Evolutionary conservation across 768 basidiomycete species (phyloP).

Genomic region (Auriculariales sp.): DNA sequence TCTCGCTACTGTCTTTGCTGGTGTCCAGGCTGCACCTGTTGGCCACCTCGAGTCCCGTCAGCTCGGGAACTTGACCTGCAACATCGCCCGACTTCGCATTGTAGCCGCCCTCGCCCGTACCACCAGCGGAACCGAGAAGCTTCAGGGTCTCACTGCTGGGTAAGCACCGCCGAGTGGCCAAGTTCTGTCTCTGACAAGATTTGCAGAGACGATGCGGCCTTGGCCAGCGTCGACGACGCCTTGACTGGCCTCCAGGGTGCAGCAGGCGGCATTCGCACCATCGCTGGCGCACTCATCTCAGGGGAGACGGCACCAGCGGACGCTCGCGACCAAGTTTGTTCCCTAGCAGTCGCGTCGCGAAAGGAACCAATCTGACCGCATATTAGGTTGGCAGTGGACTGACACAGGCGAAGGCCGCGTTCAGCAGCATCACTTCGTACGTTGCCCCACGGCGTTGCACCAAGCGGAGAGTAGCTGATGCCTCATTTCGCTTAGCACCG

Average conservation of each 20-base stretch:
- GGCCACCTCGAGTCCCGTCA: slow-evolving; percentile 15
- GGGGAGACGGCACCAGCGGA: slow-evolving; percentile 12
- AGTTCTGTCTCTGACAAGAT: not conserved
- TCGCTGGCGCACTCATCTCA: slow-evolving; percentile 12
- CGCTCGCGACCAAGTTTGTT: slow-evolving; percentile 13
- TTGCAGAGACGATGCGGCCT: not conserved
- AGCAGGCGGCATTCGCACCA: slow-evolving; percentile 9
- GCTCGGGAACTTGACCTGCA: slow-evolving; percentile 19
- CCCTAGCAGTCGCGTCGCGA: no score
- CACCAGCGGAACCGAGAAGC: slow-evolving; percentile 9
- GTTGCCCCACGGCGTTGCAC: not conserved
- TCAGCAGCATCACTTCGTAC: not conserved
- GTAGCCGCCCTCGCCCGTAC: slow-evolving; percentile 13
- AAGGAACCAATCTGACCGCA: no score
- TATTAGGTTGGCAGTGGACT: slow-evolving; percentile 9
- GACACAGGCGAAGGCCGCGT: not conserved
- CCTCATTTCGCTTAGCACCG: slow-evolving; percentile 2
- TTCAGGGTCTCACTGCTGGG: slow-evolving; percentile 2
- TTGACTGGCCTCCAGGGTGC: slow-evolving; percentile 5
- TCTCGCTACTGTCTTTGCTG: no score
- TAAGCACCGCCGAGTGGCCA: not conserved
- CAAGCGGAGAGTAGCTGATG: not conserved
- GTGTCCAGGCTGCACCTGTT: no score
- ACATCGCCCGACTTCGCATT: slow-evolving; percentile 18
- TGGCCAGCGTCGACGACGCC: not conserved